Evolutionary conservation across 345 rosid genomes (phyloP).

Genomic region (Murraya koenigii): DNA sequence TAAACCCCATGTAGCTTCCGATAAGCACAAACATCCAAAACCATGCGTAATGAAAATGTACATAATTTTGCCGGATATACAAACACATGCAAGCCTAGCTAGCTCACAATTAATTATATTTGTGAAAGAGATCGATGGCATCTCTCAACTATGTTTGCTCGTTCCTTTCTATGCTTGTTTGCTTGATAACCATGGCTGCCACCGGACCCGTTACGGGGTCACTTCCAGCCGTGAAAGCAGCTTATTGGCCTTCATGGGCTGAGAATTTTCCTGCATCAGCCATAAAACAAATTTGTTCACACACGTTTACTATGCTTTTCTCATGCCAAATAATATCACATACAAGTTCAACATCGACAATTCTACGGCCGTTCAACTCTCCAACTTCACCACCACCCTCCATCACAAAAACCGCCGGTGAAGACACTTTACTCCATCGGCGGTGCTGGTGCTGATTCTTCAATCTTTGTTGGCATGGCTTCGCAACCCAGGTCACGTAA

Average conservation of each 20-base stretch:
- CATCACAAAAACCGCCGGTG: constrained; percentile 29
- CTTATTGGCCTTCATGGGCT: constrained; percentile 51
- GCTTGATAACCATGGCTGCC: neutral
- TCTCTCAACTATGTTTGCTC: neutral
- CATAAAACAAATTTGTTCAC: constrained; percentile 51
- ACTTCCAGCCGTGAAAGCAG: constrained; percentile 37
- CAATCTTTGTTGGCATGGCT: constrained; percentile 32
- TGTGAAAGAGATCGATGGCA: constrained; percentile 14
- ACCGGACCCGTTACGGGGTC: constrained; percentile 13
- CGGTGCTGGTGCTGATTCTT: constrained; percentile 26
- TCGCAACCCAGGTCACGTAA: constrained; percentile 28
- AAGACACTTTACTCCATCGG: constrained; percentile 53
- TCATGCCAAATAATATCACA: constrained; percentile 40
- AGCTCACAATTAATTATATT: too few species aligned
- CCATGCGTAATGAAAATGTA: neutral
- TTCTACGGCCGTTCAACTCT: constrained; percentile 13
- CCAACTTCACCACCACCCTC: constrained; percentile 46
- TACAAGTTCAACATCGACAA: constrained; percentile 33
- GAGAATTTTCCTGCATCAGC: constrained; percentile 39
- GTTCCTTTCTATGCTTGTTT: neutral
- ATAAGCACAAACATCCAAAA: neutral
- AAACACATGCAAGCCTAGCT: neutral
- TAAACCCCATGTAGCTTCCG: neutral
- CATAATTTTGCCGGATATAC: neutral
- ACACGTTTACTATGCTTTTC: constrained; percentile 56